Percentiles rank a stretch among this genome's conserved stretches.
phyloP scores from a whole-genome alignment of 257 asterid genomes.

The Asclepias syriaca region DNA sequence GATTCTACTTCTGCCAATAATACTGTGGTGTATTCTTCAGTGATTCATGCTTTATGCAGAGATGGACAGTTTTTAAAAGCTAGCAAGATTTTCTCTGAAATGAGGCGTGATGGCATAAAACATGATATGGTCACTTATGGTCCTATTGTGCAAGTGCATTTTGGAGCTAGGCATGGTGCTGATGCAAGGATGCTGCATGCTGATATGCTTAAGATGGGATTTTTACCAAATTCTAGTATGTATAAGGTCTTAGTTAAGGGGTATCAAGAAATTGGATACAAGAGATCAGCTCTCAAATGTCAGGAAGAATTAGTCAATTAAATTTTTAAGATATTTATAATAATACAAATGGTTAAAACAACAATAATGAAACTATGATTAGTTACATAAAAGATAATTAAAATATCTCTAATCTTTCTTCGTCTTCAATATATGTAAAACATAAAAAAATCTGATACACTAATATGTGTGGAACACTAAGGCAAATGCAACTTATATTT shows the following conservation, averaged over 20 bases:
- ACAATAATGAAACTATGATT: too few relatives aligned
- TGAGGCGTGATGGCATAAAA: conserved; percentile 41
- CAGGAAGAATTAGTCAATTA: conserved; percentile 21
- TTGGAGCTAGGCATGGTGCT: conserved; percentile 27
- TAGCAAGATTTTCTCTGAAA: conserved; percentile 51
- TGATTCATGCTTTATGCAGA: conserved; percentile 50
- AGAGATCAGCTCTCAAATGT: conserved; percentile 42
- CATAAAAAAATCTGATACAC: too few relatives aligned
- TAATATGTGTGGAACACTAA: too few relatives aligned
- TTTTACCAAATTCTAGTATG: conserved; percentile 30
- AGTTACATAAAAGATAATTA: too few relatives aligned
- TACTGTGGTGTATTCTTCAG: conserved; percentile 39
- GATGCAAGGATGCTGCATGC: conserved; percentile 68
- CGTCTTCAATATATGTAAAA: too few relatives aligned
- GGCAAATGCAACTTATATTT: too few relatives aligned
- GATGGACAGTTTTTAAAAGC: conserved; percentile 56
- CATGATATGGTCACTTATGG: conserved; percentile 42
- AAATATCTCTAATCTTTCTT: too few relatives aligned
- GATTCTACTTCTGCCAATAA: conserved; percentile 19
- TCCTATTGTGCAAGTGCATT: conserved; percentile 42
- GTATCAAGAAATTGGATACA: conserved; percentile 38
- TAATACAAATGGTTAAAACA: too few relatives aligned
- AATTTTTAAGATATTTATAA: too few relatives aligned
- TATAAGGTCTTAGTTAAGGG: conserved; percentile 34
- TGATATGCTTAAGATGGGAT: conserved; percentile 62